Base-by-base conservation (phyloP, 352 stramenopile species). In the Globisporangium recalcitrans region DNA sequence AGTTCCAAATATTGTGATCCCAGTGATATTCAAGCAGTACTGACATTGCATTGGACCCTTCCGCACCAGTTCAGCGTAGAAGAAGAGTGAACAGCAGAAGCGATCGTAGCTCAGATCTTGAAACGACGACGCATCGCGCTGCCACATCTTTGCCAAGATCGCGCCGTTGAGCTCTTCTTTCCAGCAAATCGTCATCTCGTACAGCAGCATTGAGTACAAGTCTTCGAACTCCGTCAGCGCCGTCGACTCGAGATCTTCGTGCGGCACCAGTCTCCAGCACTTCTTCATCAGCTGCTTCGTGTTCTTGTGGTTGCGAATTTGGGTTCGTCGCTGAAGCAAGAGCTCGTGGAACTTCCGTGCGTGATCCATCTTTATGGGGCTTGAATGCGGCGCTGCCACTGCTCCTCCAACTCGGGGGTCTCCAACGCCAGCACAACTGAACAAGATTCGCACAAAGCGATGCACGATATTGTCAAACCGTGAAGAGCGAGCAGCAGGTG, bases 131-230 rank as follows among this genome's bases (percentile, higher is more conserved):
- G 70, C 69, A 40, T 85, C 74, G 9, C 73, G 74, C 24, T 63
- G 63, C 70, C 78, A 82, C 68, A 85, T 76, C 55, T 85, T 87
- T 36, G n/a, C 29, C 44, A 84, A 26, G 7, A 84, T 62, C 27
- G 63, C 57, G 51, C 74, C 64, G 40, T 74, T 81, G 13, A 78
- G 69, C 47, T 85, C 76, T 34, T 87, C 70, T 9, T 85, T 74
- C 76, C 74, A 85, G 70, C 71, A 88, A 24, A 85, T 73, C 5
- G 74, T 84, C 76, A 84, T 81, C 46, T 84, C 74, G 34, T 77
- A 81, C n/a, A 88, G 53, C 40, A 88, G 46, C 10, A 71, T 77
- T 2, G 72, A 80, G 69, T 85, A 85, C 62, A 79, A 64, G 22
- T 67, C 64, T 27, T 82, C 58, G 60, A 76, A 86, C 58, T 85